Base-by-base conservation (phyloP, 1,139 yeast genomes). In the Blastobotrys persicus region DNA sequence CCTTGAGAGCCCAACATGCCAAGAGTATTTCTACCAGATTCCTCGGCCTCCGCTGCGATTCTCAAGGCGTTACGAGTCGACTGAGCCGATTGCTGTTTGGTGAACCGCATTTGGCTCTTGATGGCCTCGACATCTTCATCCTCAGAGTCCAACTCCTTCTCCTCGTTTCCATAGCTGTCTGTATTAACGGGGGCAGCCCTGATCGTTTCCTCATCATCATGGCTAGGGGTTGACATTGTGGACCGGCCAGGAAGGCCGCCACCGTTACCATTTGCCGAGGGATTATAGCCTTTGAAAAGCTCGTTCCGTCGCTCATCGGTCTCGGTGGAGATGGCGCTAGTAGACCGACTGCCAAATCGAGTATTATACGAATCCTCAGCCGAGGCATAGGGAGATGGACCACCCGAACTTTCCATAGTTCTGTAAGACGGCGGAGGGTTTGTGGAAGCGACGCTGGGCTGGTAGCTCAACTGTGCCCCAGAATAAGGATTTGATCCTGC, bases 1-100 rank as follows among this genome's bases (percentile, higher is more conserved):
- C 95, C 83, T 68, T 94, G 98, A 17, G 92, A 80, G 26, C 98
- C 98, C 49, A 92, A 76, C 81, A 88, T 83, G 23, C 97, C 97
- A 58, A 91, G 71, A 0, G 98, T 85, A 65, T 91, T 88, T 47
- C 88, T 78, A 20, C 96, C 98, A 6, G 91, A 80, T 48, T 85
- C 86, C 66, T 91, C 97, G 0, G 98, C 97, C 60, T 88, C 94
- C 56, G 85, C 85, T 1, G 96, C 95, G 81, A 88, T 81, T 59
- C 85, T 78, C 53, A 92, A 72, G 0, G 96, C 89, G 60, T 89
- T 89, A 61, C 95, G 77, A 0, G 98, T 86, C 45, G 89, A 81
- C 7, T 88, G 84, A 14, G 89, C 81, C 1, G 96, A 85, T 61
- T 88, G 94, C 61, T 88, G 94, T 66, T 91, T 91, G 43, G 88